Base-by-base conservation (phyloP, 2,329 filamentous ascomycete genomes). In the Gliomastix tumulicola region DNA sequence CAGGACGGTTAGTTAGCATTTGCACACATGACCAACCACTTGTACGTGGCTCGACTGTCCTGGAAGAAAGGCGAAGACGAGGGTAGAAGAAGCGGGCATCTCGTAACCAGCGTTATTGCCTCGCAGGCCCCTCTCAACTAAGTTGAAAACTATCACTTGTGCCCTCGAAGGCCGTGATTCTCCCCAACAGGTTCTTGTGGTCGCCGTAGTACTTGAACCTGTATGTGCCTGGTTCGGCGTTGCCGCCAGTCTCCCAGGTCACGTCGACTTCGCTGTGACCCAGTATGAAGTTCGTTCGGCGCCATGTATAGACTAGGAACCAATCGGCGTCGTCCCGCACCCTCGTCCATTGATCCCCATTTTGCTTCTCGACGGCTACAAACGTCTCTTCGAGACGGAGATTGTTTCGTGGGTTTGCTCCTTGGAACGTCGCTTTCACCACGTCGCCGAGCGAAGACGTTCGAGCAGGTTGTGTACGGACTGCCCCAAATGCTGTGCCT, bases 321-420 rank as follows among this genome's bases (percentile, higher is more conserved):
- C 89, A 97, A 54, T 96, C 89, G 5, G 64, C 63, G 52, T 96
- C 90, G 41, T 80, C 76, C 13, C 79, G 70, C 4, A 92, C 74
- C 28, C 65, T 68, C 7, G 57, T 62, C 90, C 90, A 96, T 0
- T 35, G 38, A 4, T 48, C 49, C 12, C 53, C 63, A 20, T 54
- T 51, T 33, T 76, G 67, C 50, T 67, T 68, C 64, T 96, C 88
- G 1, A 96, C 74, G 0, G 84, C 76, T 0, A 82, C 82, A 57
- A 79, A 96, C 0, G 88, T 94, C 4, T 69, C 71, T 49, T 86
- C 89, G 3, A 87, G 76, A 3, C 79, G 76, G 21, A 96, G 74
- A 45, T 95, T 84, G 56, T 96, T 96, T 21, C 90, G 76, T 13
- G 90, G 90, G 50, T 95, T 95, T 2, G 89, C 89, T 13, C 82